Conservation (phyloP, 2,329 filamentous ascomycete species). For the Lachnellula subtilissima region DNA sequence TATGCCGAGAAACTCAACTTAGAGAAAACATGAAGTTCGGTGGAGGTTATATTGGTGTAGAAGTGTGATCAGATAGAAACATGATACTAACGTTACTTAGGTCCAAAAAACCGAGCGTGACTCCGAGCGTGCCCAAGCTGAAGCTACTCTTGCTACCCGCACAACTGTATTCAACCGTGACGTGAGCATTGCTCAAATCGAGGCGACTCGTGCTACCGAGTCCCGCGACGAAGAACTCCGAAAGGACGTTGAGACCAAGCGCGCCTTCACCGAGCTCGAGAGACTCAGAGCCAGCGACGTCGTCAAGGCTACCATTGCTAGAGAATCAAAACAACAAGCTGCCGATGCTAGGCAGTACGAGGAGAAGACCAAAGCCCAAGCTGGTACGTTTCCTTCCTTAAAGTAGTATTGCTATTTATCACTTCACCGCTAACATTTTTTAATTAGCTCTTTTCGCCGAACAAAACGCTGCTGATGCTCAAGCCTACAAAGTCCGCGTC, state of each 20-base stretch:
- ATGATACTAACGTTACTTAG: conserved; percentile 54
- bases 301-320: conserved; percentile 67
- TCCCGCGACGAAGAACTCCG: conserved; percentile 75
- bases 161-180: conserved; percentile 69
- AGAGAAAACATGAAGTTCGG: conserved; percentile 66
- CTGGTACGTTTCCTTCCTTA: conserved; percentile 17
- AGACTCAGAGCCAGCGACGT: conserved; percentile 72
- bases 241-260: conserved; percentile 70
- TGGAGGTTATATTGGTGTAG: too few relatives aligned
- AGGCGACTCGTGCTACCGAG: conserved; percentile 68
- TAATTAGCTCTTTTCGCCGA: conserved; percentile 36
- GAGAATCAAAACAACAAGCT: conserved; percentile 64
- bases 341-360: conserved; percentile 63
- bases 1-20: too few relatives aligned
- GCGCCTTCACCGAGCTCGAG: conserved; percentile 75
- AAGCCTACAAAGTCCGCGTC: conserved; percentile 42
- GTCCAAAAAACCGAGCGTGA: conserved; percentile 82
- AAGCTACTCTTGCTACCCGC: conserved; percentile 68
- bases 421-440: conserved; percentile 17
- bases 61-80: too few relatives aligned
- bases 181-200: conserved; percentile 70
- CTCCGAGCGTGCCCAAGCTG: conserved; percentile 72
- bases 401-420: conserved; percentile 38
- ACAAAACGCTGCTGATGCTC: conserved; percentile 49
- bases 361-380: conserved; percentile 42